Base-by-base conservation (phyloP, 148 eudicot genomes). In the Polygonum maritimum region DNA sequence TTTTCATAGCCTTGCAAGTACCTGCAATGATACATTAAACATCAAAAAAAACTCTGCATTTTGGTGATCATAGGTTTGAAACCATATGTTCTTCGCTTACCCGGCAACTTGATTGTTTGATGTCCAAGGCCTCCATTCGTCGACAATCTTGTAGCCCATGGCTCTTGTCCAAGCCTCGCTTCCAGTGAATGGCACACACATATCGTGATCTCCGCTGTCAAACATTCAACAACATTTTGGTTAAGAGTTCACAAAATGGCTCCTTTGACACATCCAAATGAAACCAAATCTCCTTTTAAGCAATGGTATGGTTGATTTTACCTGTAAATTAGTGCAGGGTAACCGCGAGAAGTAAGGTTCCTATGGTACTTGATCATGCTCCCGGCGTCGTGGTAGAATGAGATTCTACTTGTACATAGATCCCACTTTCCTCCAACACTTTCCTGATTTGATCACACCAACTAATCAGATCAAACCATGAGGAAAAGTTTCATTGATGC, bases 101-200 rank as follows among this genome's bases (percentile, higher is more conserved):
- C 99, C 99, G 40, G 97, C 86, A 75, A 92, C 87, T 88, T 96
- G 98, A 21, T 73, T 82, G 69, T 88, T 76, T 21, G 83, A 87
- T 9, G 15, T 48, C 99, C 99, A 96, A 14, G 94, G 86, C 82
- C 99, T 86, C 98, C 99, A 92, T 75, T 90, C 90, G 13, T 91
- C 98, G 15, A 86, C 79, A 47, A 84, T 83, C 76, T 91, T 85
- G 79, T 92, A 92, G 39, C 99, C 99, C 33, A 96, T n/a, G 36
- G 99, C 91, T 75, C 88, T 86, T 22, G 94, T 91, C 99, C 99
- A 96, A 58, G 98, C 93, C 83, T 92, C 88, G 48, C 88, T 91
- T 38, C 99, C 99, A 33, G 98, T 96, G 78, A 74, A 96, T 14
- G 99, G 99, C 36, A 96, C 99, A 76, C 94, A 88, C 99, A 96